These are phyloP conservation scores for Magnusiomyces clavatus DNA, from an alignment of 1,139 yeast genomes.

Conservation along the genomic window DNA sequence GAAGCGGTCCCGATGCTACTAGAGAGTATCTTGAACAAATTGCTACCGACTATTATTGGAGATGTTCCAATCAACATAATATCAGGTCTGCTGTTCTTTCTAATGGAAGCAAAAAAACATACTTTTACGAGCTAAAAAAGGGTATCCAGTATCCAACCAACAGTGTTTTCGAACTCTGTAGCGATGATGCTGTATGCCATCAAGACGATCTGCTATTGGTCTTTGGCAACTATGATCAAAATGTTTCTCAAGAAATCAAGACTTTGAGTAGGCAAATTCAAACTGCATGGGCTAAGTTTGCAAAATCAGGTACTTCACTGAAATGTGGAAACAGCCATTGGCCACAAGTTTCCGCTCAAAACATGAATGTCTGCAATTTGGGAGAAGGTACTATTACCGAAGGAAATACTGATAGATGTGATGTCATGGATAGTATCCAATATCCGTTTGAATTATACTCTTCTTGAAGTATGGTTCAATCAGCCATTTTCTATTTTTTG, in stretches of 20 bases:
- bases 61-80: slow-evolving; percentile 22
- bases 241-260: slow-evolving; percentile 17
- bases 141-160: slow-evolving; percentile 26
- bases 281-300: slow-evolving; percentile 26
- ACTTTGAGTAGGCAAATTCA: slow-evolving; percentile 23
- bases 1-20: slow-evolving; percentile 10
- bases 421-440: slow-evolving; percentile 1
- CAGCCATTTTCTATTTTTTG: too few species aligned
- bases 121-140: slow-evolving; percentile 22
- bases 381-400: slow-evolving; percentile 8
- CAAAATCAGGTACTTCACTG: slow-evolving; percentile 23
- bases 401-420: background rate
- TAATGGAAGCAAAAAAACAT: slow-evolving; percentile 14
- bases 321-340: slow-evolving; percentile 12
- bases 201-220: slow-evolving; percentile 27
- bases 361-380: slow-evolving; percentile 14
- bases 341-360: slow-evolving; percentile 12
- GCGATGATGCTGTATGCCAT: slow-evolving; percentile 26
- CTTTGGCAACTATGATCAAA: slow-evolving; percentile 25
- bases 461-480: background rate
- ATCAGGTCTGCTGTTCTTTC: slow-evolving; percentile 5
- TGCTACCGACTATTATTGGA: slow-evolving; percentile 21
- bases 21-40: slow-evolving; percentile 16
- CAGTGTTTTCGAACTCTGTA: slow-evolving; percentile 19
- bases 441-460: slow-evolving; percentile 8